These are phyloP conservation scores for Phoma sp. DNA, from an alignment of 2,329 filamentous ascomycete species.

Conservation along the genomic window DNA sequence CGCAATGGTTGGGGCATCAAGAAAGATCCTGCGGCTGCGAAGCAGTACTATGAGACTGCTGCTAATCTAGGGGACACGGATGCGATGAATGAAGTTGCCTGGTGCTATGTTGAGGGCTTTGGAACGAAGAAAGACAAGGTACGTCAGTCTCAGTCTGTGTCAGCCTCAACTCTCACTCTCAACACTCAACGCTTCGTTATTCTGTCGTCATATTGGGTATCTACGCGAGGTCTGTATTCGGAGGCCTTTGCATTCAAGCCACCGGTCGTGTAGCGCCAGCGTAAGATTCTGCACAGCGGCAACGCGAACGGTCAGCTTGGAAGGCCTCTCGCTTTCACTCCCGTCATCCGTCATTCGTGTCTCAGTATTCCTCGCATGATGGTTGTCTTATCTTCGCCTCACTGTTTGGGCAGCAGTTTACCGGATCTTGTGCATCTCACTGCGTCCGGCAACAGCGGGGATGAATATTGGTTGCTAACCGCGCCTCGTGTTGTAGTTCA, in stretches of 20 bases:
- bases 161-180: neutral
- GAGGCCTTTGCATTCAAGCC: conserved; percentile 20
- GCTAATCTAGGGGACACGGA: conserved; percentile 96
- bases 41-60: conserved; percentile 95
- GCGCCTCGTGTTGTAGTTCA: conserved; percentile 66
- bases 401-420: conserved; percentile 51
- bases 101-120: conserved; percentile 97
- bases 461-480: conserved; percentile 19
- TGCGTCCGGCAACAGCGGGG: conserved; percentile 36
- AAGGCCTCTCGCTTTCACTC: conserved; percentile 19
- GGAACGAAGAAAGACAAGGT: conserved; percentile 99
- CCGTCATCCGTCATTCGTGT: conserved; percentile 7
- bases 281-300: conserved; percentile 24
- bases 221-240: neutral
- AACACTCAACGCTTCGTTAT: conserved; percentile 3
- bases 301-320: conserved; percentile 37
- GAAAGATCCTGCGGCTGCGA: conserved; percentile 84
- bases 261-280: conserved; percentile 34
- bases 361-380: conserved; percentile 18
- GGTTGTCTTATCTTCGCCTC: conserved; percentile 40
- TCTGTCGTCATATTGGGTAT: conserved; percentile 14
- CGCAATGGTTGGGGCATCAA: conserved; percentile 92
- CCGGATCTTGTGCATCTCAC: conserved; percentile 6
- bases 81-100: conserved; percentile 95
- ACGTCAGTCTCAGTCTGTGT: conserved; percentile 61